A percentile compares a stretch with the other conserved stretches of the same genome.
Conservation (phyloP, 2,329 filamentous ascomycete species). For the Penicillium hordei region DNA sequence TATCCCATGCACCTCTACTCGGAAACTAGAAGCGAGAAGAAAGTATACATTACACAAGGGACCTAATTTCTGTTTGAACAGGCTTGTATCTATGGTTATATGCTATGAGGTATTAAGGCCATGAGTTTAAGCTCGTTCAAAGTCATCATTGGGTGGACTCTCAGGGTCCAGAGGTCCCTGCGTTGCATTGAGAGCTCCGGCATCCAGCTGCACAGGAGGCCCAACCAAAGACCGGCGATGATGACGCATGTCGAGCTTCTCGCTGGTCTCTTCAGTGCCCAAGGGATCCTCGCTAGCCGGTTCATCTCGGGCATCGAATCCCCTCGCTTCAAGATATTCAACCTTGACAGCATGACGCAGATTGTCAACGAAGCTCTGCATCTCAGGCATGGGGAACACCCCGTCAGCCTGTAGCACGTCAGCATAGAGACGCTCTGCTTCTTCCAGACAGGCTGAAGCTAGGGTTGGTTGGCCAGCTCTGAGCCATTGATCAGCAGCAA, state of each 20-base stretch:
- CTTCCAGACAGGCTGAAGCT: constrained; percentile 73
- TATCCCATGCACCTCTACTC: too few relatives aligned
- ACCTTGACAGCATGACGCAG: constrained; percentile 45
- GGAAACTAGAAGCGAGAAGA: too few relatives aligned
- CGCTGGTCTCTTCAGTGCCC: constrained; percentile 48
- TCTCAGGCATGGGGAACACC: constrained; percentile 51
- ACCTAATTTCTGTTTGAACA: neutral
- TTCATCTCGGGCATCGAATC: constrained; percentile 34
- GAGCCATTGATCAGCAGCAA: constrained; percentile 83
- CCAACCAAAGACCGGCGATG: constrained; percentile 59
- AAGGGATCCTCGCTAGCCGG: constrained; percentile 30
- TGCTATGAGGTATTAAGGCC: constrained; percentile 21
- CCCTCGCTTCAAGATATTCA: constrained; percentile 45
- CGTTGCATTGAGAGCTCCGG: constrained; percentile 49
- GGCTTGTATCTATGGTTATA: constrained; percentile 22
- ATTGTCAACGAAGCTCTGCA: constrained; percentile 51
- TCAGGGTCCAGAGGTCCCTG: constrained; percentile 36
- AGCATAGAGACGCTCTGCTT: constrained; percentile 59
- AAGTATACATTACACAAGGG: too few relatives aligned
- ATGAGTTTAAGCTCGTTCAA: constrained; percentile 45
- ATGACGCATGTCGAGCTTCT: constrained; percentile 55
- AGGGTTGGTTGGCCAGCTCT: constrained; percentile 73
- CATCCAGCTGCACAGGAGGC: constrained; percentile 52
- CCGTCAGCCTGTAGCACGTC: constrained; percentile 42
- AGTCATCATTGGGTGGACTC: constrained; percentile 45